These are phyloP conservation scores for Suhomyces atakaporum DNA, from an alignment of 1,139 yeast genomes.

Conservation along the genomic window DNA sequence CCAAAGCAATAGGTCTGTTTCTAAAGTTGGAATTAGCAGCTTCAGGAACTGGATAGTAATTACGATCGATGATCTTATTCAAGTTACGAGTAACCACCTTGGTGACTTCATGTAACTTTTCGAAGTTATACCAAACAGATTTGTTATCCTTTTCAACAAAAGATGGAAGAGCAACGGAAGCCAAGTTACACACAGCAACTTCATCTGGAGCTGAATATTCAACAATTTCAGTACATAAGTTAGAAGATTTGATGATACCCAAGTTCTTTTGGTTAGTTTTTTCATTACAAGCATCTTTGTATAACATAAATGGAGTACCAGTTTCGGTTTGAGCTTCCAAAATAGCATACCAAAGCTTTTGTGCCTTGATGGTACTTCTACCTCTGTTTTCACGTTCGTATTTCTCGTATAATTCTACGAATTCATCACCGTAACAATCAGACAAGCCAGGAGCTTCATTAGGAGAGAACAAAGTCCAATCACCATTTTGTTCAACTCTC, in stretches of 20 bases:
- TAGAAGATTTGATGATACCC: conserved; percentile 85
- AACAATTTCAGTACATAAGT: conserved; percentile 87
- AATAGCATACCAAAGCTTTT: conserved; percentile 84
- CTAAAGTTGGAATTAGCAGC: conserved; percentile 55
- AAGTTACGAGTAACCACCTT: conserved; percentile 57
- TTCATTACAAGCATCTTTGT: conserved; percentile 83
- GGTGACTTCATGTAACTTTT: conserved; percentile 54
- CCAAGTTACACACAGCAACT: conserved; percentile 89
- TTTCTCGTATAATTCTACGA: conserved; percentile 64
- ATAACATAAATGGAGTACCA: conserved; percentile 89
- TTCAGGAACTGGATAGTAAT: conserved; percentile 56
- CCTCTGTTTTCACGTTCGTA: conserved; percentile 77
- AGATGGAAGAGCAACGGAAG: conserved; percentile 81
- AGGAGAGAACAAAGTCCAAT: conserved; percentile 88
- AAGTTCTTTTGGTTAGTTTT: conserved; percentile 85
- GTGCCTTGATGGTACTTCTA: conserved; percentile 73
- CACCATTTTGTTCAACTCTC: conserved; percentile 74
- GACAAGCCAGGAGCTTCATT: conserved; percentile 83
- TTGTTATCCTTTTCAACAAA: conserved; percentile 50
- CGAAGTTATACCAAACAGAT: conserved; percentile 50
- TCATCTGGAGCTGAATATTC: conserved; percentile 87
- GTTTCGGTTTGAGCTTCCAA: conserved; percentile 91
- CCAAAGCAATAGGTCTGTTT: conserved; percentile 63
- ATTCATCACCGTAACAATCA: conserved; percentile 81
- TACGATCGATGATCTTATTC: conserved; percentile 58